Base-by-base conservation (phyloP, 805 yeast species). In the Danielia reshetovae region DNA sequence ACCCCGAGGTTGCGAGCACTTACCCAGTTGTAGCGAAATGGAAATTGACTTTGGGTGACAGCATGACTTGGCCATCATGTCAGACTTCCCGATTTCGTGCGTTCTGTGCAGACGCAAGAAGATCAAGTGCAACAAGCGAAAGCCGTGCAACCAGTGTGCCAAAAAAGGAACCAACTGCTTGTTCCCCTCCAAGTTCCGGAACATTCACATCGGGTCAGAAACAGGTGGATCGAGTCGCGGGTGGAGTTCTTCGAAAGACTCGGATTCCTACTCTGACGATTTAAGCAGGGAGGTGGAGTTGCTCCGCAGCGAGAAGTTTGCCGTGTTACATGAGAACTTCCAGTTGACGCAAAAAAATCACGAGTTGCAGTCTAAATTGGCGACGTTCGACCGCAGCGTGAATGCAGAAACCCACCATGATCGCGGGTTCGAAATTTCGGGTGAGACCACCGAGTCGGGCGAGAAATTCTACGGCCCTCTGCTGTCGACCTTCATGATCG, bases 381-480 rank as follows among this genome's bases (percentile, higher is more conserved):
- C 9, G 29, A 10, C n/a, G 29, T 7, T 11, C 14, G 24, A 18
- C 24, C 29, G 29, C 13, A 6, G n/a, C 15, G n/a, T 24, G 13
- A 17, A 31, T n/a, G 18, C 18, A 3, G 24, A 18, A 4, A 5
- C 12, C 18, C 16, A 11, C 16, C 21, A 5, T n/a, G 30, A 28
- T 8, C 13, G 13, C 30, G 30, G 18, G 15, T 24, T 58, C 21
- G 29, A 33, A 3, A 57, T 63, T 9, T 37, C 54, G 6, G 69
- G 69, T 3, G 69, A 62, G 42, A 60, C 67, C 15, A 52, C 64
- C 17, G 70, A 65, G 41, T 34, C 45, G 12, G 70, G 69, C 22
- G 62, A 60, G 19, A 70, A 69, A 36, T 74, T 67, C 42, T 74
- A 70, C 45, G 77, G 77, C 0, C 77, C 79, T 1, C 72, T 65